phyloP scores from a whole-genome alignment of 106 monocot species.

The Dioscorea dumetorum region DNA sequence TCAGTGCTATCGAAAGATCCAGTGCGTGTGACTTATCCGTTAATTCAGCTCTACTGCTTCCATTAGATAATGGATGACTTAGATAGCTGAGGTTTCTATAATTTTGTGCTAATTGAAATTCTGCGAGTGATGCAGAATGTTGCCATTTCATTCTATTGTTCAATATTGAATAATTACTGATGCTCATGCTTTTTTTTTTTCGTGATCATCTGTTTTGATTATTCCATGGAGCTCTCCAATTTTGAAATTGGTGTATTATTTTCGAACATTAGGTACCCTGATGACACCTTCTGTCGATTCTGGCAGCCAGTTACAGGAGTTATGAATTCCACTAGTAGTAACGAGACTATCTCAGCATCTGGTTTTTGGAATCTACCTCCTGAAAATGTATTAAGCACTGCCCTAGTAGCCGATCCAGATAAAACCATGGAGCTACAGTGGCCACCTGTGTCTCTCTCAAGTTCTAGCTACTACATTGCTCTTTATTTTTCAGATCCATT shows the following conservation, averaged over 20 bases:
- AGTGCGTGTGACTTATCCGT: no score
- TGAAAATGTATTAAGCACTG: conserved; percentile 48
- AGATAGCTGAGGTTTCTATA: no score
- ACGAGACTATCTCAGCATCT: conserved; percentile 39
- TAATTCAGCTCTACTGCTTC: no score
- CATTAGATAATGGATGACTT: no score
- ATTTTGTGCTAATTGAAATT: no score
- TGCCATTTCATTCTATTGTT: no score
- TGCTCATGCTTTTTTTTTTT: no score
- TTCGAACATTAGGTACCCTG: conserved; percentile 58
- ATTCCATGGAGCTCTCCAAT: no score
- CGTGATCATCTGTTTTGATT: no score
- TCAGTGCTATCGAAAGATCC: no score
- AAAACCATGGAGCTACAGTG: conserved; percentile 59
- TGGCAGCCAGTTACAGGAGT: conserved; percentile 65
- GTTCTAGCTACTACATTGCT: conserved; percentile 71
- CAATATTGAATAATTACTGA: no score
- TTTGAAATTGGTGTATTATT: neutral
- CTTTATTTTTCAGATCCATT: conserved; percentile 79
- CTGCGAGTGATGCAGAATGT: no score
- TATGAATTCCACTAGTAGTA: conserved; percentile 10
- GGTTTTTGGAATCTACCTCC: conserved; percentile 92
- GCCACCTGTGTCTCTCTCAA: conserved; percentile 60
- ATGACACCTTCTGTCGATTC: conserved; percentile 73
- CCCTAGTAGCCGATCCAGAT: conserved; percentile 33